These are phyloP conservation scores for Trichosporon sp. DNA, from an alignment of 1,284 basidiomycete species.

Conservation along the genomic window DNA sequence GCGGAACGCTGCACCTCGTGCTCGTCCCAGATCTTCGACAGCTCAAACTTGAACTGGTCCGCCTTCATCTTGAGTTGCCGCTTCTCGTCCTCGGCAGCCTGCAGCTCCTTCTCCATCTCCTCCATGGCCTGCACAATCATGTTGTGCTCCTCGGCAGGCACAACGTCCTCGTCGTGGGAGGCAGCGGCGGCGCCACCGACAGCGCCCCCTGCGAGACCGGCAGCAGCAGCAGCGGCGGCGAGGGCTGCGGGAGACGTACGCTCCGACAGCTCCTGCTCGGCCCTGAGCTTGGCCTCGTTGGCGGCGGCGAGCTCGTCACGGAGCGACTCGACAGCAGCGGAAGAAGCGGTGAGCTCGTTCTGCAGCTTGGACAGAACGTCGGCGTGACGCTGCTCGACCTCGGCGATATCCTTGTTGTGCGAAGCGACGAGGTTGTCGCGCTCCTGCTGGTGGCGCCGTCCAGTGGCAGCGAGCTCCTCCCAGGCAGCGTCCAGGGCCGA, in stretches of 20 bases:
- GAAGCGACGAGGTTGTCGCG: slow-evolving; percentile 34
- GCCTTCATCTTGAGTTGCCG: slow-evolving; percentile 53
- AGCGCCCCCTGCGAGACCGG: slow-evolving; percentile 5
- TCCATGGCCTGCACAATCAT: slow-evolving; percentile 43
- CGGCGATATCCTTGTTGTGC: slow-evolving; percentile 35
- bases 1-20: slow-evolving; percentile 41
- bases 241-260: slow-evolving; percentile 5
- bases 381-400: slow-evolving; percentile 35
- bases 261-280: slow-evolving; percentile 30
- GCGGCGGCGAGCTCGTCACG: slow-evolving; percentile 28
- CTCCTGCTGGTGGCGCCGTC: slow-evolving; percentile 31
- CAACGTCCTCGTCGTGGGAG: slow-evolving; percentile 26
- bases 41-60: slow-evolving; percentile 51
- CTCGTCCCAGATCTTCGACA: slow-evolving; percentile 49
- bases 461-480: slow-evolving; percentile 32
- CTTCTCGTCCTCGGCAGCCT: slow-evolving; percentile 47
- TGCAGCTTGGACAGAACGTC: slow-evolving; percentile 28
- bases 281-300: slow-evolving; percentile 28
- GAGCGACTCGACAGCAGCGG: slow-evolving; percentile 26
- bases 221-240: slow-evolving; percentile 4
- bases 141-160: slow-evolving; percentile 34
- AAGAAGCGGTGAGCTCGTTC: slow-evolving; percentile 27
- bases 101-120: slow-evolving; percentile 49
- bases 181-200: slow-evolving; percentile 12
- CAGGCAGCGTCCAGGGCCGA: slow-evolving; percentile 31